Percentiles rank a stretch among this genome's conserved stretches.
Evolutionary conservation across 163 green algal species (phyloP).

Genomic region (Chlamydomonas reinhardtii): DNA sequence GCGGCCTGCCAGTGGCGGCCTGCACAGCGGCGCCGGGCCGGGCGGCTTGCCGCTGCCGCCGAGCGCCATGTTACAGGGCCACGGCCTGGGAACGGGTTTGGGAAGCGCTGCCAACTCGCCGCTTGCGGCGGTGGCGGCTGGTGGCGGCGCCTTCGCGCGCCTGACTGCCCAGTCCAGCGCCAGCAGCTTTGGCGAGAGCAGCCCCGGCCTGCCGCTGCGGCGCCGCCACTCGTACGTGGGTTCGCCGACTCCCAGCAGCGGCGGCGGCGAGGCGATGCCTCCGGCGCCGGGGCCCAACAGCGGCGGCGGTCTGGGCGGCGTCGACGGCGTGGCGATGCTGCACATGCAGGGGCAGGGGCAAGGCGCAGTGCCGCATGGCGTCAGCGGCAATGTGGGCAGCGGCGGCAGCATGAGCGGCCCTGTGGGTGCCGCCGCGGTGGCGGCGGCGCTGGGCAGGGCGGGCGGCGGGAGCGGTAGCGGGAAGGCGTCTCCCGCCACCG

Average conservation of each 20-base stretch:
- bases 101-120: neutral
- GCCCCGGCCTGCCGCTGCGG: neutral
- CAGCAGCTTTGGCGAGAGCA: neutral
- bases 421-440: too few relatives aligned
- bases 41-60: neutral
- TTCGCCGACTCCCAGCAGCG: neutral
- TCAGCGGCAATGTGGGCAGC: neutral
- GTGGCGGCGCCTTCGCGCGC: neutral
- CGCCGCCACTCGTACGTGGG: constrained; percentile 37
- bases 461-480: neutral
- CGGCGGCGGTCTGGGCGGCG: neutral
- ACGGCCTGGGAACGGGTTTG: neutral
- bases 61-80: neutral
- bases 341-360: too few relatives aligned
- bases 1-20: too few relatives aligned
- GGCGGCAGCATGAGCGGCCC: neutral
- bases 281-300: neutral
- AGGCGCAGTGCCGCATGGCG: too few relatives aligned
- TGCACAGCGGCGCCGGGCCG: neutral
- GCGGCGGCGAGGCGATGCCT: neutral
- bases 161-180: neutral
- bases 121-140: neutral
- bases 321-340: too few relatives aligned
- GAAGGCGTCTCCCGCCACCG: neutral
- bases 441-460: neutral